Evolutionary conservation across 2,329 filamentous ascomycete species (phyloP).

Genomic region (Aureobasidium sp.): DNA sequence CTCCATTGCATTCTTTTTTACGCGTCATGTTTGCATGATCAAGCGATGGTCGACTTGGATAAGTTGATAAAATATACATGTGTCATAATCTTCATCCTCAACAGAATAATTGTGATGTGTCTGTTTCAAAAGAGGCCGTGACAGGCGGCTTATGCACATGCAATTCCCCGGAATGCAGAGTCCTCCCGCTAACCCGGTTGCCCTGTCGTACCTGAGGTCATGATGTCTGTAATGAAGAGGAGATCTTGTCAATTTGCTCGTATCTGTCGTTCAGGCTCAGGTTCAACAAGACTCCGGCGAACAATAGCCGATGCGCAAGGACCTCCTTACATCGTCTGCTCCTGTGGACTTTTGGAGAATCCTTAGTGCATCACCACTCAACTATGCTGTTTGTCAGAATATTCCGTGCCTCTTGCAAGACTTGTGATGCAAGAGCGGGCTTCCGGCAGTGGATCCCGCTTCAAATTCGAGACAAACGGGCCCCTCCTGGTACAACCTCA

Average conservation of each 20-base stretch:
- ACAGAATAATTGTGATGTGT: conserved; percentile 15
- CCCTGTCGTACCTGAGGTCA: conserved; percentile 10
- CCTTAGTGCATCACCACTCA: neutral
- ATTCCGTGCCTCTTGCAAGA: conserved; percentile 11
- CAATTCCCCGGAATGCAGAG: conserved; percentile 10
- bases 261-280: conserved; percentile 2
- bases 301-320: conserved; percentile 5
- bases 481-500: conserved; percentile 10
- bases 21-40: conserved; percentile 9
- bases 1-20: neutral
- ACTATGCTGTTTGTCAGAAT: conserved; percentile 1
- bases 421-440: conserved; percentile 13
- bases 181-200: conserved; percentile 12
- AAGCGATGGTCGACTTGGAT: conserved; percentile 12
- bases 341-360: neutral
- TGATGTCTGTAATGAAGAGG: neutral
- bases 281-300: neutral
- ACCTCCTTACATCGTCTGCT: conserved; percentile 7
- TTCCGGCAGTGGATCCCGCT: conserved; percentile 10
- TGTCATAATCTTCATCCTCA: conserved; percentile 8
- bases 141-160: conserved; percentile 15
- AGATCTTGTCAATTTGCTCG: neutral
- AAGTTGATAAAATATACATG: conserved; percentile 10
- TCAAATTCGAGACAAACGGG: conserved; percentile 12
- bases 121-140: conserved; percentile 7